A percentile compares a stretch with the other conserved stretches of the same genome.
These are phyloP conservation scores for Fomitopsis palustris DNA, from an alignment of 1,284 basidiomycete species.

Conservation along the genomic window DNA sequence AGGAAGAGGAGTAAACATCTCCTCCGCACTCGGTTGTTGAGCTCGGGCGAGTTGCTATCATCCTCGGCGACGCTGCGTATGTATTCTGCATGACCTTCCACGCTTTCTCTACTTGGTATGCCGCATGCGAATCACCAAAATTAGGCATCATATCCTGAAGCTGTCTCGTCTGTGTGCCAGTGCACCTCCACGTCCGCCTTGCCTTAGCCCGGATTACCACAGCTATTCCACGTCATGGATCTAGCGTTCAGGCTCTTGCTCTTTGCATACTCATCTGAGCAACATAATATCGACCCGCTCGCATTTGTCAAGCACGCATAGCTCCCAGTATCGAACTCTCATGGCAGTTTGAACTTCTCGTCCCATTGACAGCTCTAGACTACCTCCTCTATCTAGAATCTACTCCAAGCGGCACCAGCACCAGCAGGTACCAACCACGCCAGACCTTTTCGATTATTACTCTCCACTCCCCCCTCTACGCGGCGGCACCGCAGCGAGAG, in stretches of 20 bases:
- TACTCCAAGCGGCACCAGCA: background rate
- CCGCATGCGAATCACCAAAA: conserved; percentile 23
- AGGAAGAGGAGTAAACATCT: conserved; percentile 29
- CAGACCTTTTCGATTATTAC: background rate
- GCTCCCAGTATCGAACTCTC: too few species aligned
- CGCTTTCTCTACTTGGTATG: conserved; percentile 14
- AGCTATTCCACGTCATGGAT: too few species aligned
- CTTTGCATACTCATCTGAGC: too few species aligned
- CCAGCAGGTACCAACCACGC: background rate
- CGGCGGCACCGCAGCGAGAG: background rate
- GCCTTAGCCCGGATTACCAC: too few species aligned
- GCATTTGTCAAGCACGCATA: too few species aligned
- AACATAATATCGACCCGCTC: too few species aligned
- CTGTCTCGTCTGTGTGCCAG: background rate
- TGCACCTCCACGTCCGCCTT: too few species aligned
- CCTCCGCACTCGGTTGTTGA: background rate
- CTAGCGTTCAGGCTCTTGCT: too few species aligned
- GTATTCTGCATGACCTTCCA: conserved; percentile 6
- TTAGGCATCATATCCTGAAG: conserved; percentile 11
- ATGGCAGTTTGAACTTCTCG: background rate
- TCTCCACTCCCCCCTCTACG: conserved; percentile 1
- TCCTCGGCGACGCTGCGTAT: conserved; percentile 5
- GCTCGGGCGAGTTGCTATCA: background rate
- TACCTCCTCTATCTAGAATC: background rate
- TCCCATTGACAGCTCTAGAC: background rate